Evolutionary conservation across 2,329 filamentous ascomycete species (phyloP).

Genomic region (Talaromyces atroroseus): DNA sequence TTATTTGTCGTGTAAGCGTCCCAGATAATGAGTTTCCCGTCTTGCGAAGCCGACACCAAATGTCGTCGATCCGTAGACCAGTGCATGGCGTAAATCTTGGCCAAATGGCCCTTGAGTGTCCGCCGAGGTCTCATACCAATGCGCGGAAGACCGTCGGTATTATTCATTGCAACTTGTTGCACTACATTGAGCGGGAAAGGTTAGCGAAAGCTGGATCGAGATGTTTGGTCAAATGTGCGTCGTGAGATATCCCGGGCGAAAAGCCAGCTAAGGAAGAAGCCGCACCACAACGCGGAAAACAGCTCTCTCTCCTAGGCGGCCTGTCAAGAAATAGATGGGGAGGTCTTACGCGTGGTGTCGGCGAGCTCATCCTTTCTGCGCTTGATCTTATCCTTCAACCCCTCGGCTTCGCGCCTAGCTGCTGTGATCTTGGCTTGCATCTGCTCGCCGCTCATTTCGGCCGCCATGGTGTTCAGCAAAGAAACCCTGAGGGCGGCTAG

Average conservation of each 20-base stretch:
- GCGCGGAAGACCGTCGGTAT: conserved; percentile 85
- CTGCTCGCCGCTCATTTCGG: conserved; percentile 48
- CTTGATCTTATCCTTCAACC: conserved; percentile 97
- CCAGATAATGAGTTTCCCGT: conserved; percentile 99
- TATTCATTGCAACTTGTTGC: conserved; percentile 83
- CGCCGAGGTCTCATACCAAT: conserved; percentile 97
- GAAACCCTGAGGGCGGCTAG: conserved; percentile 25
- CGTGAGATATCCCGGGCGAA: neutral
- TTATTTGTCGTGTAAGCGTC: conserved; percentile 99
- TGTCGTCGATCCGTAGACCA: conserved; percentile 98
- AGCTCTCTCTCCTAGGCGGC: conserved; percentile 20
- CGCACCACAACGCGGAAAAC: conserved; percentile 30
- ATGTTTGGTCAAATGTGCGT: neutral
- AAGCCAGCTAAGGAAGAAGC: conserved; percentile 10
- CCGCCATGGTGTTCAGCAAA: conserved; percentile 31
- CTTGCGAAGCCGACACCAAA: conserved; percentile 94
- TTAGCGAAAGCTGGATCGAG: neutral
- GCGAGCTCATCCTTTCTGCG: conserved; percentile 99
- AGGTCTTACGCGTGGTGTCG: conserved; percentile 76
- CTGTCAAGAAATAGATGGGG: neutral
- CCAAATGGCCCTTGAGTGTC: conserved; percentile 93
- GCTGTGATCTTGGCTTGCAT: conserved; percentile 93
- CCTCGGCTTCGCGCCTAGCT: conserved; percentile 94
- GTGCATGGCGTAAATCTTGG: conserved; percentile 99
- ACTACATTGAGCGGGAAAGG: conserved; percentile 50